Base-by-base conservation (phyloP, 768 basidiomycete species). In the Mycena epipterygia region DNA sequence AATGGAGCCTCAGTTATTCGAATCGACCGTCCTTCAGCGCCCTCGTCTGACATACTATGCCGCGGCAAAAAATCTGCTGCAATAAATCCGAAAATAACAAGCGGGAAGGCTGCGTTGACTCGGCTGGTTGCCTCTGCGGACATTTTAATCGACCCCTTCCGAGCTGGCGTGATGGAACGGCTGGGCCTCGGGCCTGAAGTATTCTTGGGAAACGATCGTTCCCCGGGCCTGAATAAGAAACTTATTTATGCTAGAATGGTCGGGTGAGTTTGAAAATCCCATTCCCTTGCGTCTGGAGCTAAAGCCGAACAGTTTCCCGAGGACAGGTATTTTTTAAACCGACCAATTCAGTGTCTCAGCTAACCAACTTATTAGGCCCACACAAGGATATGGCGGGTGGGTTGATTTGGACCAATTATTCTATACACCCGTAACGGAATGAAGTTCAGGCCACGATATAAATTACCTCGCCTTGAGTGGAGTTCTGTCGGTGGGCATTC, bases 391-490 rank as follows among this genome's bases (percentile, higher is more conserved):
- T 93, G 92, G 94, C 94, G 35, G 93, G 93, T 91, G 76, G 32
- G 84, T 75, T 19, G 25, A 46, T n/a, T 35, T 46, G 16, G 29
- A 14, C 46, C 27, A 19, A 42, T 7, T 11, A 42, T 32, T 14
- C 27, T 42, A 21, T 44, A 37, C 30, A 17, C 62, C 65, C 16
- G 11, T 27, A 48, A 75, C 29, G 21, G 41, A 23, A 35, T 65
- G 8, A 17, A 23, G 46, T 14, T 23, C 49, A 90, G 94, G 94
- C 21, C 94, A 96, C 76, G 94, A 96, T 76, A 87, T 95, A 64
- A 95, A 95, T 78, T 95, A 95, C 77, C 85, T 95, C 16, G 94
- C 94, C 19, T 83, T 93, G 37, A 94, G 92, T 67, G 94, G 94
- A 0, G 85, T 92, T 4, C 80, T 95, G 12, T 88, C 92, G 12